Evolutionary conservation across 208 protist species (phyloP).

Genomic region (Willaertia magna): DNA sequence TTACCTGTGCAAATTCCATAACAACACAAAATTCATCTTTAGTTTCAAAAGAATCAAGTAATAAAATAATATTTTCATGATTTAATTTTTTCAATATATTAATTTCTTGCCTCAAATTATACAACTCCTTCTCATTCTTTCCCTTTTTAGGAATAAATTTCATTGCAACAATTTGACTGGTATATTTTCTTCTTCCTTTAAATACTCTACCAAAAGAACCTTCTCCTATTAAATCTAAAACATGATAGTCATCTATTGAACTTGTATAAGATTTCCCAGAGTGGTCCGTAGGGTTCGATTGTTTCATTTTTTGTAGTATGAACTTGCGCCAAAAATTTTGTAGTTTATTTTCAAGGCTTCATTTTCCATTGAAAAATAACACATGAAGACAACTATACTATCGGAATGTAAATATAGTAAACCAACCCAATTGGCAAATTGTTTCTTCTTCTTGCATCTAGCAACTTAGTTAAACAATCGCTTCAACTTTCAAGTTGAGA

Average conservation of each 20-base stretch:
- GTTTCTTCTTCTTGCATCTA: no score
- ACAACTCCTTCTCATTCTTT: conserved; percentile 79
- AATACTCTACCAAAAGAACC: conserved; percentile 97
- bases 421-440: no score
- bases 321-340: no score
- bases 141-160: conserved; percentile 91
- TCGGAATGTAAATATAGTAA: no score
- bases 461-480: no score
- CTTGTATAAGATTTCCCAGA: neutral
- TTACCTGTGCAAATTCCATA: conserved; percentile 75
- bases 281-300: no score
- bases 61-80: conserved; percentile 88
- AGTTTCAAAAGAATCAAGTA: conserved; percentile 92
- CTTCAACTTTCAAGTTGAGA: no score
- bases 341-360: no score
- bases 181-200: conserved; percentile 74
- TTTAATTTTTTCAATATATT: conserved; percentile 83
- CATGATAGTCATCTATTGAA: conserved; percentile 69
- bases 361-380: no score
- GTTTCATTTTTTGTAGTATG: no score
- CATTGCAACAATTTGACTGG: conserved; percentile 87
- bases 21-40: conserved; percentile 76
- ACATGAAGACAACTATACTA: no score
- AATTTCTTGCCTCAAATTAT: conserved; percentile 78
- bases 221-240: conserved; percentile 85